phyloP scores from a whole-genome alignment of 2,329 filamentous ascomycete genomes.

The Ceratocystis destructans region DNA sequence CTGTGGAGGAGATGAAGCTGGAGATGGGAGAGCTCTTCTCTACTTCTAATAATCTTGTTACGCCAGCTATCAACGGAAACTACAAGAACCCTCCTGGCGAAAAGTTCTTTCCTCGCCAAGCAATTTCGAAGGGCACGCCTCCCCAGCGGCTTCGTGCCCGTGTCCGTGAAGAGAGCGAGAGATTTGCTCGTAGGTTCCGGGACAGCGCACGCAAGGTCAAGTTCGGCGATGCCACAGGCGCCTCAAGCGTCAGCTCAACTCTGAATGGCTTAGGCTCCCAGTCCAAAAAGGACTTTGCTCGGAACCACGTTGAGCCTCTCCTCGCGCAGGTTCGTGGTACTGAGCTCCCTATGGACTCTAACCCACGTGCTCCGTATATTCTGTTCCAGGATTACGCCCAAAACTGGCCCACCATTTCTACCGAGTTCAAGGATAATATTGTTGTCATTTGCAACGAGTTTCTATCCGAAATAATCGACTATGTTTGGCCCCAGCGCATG shows the following conservation, averaged over 20 bases:
- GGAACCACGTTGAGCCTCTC: constrained; percentile 36
- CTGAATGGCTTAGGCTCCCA: constrained; percentile 24
- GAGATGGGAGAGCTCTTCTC: constrained; percentile 42
- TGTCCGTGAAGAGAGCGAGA: constrained; percentile 38
- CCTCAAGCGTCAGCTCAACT: constrained; percentile 22
- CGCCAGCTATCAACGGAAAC: constrained; percentile 39
- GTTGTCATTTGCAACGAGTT: constrained; percentile 42
- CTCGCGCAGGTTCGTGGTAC: constrained; percentile 39
- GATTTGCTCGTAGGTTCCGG: constrained; percentile 36
- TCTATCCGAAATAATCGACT: constrained; percentile 37
- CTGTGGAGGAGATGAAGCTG: constrained; percentile 39
- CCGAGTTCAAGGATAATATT: constrained; percentile 41
- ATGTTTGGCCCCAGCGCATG: constrained; percentile 39
- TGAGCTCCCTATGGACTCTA: constrained; percentile 39
- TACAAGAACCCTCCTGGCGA: constrained; percentile 42
- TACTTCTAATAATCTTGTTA: constrained; percentile 39
- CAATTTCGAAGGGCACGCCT: constrained; percentile 36
- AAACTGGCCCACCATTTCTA: constrained; percentile 38
- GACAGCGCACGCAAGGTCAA: constrained; percentile 37
- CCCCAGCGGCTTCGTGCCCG: constrained; percentile 39
- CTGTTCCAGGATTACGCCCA: constrained; percentile 40
- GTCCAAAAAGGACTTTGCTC: constrained; percentile 36
- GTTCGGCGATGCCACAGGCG: constrained; percentile 26
- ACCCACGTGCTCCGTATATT: constrained; percentile 40
- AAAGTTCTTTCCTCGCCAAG: constrained; percentile 37